phyloP scores from a whole-genome alignment of 495 filamentous ascomycete species.

The Evansstolkia leycettana region DNA sequence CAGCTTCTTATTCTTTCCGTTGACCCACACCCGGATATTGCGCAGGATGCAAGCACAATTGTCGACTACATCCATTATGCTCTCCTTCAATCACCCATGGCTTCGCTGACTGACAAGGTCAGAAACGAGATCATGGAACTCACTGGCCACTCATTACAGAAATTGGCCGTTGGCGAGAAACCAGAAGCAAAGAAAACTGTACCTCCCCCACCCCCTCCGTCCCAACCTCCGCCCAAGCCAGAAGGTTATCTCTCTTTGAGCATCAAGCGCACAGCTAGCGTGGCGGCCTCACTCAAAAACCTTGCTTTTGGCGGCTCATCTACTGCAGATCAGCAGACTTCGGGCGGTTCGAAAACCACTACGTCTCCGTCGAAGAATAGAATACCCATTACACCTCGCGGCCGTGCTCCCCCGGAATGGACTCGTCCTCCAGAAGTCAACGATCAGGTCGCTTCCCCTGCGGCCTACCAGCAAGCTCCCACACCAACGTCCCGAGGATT shows the following conservation, averaged over 20 bases:
- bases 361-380: conserved; percentile 26
- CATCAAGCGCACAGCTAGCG: conserved; percentile 55
- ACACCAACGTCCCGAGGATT: conserved; percentile 67
- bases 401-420: conserved; percentile 57
- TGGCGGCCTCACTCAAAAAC: conserved; percentile 59
- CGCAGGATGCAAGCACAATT: conserved; percentile 65
- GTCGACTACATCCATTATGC: conserved; percentile 73
- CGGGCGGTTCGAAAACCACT: conserved; percentile 11
- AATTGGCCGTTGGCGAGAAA: conserved; percentile 28
- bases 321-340: conserved; percentile 16
- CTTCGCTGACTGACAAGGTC: conserved; percentile 50
- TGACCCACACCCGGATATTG: conserved; percentile 89
- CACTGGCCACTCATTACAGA: conserved; percentile 36
- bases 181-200: conserved; percentile 27
- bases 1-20: conserved; percentile 81
- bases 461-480: conserved; percentile 62
- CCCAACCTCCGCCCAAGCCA: conserved; percentile 33
- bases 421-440: conserved; percentile 66
- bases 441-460: conserved; percentile 54
- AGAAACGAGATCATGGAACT: conserved; percentile 67
- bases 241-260: conserved; percentile 56
- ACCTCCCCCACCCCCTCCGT: conserved; percentile 40
- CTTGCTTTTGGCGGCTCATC: conserved; percentile 44
- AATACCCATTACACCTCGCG: conserved; percentile 36
- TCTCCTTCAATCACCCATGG: conserved; percentile 66